A percentile compares a stretch with the other conserved stretches of the same genome.
phyloP scores from a whole-genome alignment of 2,329 filamentous ascomycete genomes.

The Laburnicola sp. region DNA sequence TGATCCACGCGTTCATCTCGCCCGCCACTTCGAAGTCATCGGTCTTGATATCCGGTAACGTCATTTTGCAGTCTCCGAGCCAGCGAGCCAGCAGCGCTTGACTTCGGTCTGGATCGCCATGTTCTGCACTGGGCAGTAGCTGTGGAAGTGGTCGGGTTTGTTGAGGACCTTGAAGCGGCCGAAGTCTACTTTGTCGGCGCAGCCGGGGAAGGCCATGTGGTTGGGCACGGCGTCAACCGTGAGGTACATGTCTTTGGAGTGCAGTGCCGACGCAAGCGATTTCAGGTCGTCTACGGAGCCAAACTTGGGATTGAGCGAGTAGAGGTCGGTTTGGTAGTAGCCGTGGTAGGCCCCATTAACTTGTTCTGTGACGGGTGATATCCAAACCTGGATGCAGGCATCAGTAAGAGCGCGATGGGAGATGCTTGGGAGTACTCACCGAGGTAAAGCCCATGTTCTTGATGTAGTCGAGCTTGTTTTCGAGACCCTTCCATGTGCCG shows the following conservation, averaged over 20 bases:
- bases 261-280: constrained; percentile 47
- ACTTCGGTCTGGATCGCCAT: constrained; percentile 19
- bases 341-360: constrained; percentile 51
- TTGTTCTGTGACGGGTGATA: constrained; percentile 34
- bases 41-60: constrained; percentile 23
- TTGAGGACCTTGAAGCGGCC: constrained; percentile 10
- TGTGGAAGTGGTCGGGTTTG: constrained; percentile 12
- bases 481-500: constrained; percentile 51
- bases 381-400: constrained; percentile 38
- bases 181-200: constrained; percentile 16
- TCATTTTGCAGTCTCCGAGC: constrained; percentile 21
- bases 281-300: constrained; percentile 49
- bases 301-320: constrained; percentile 50
- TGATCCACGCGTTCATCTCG: constrained; percentile 15
- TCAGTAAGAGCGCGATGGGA: background rate
- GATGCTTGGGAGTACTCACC: background rate
- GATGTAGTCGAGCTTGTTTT: constrained; percentile 52
- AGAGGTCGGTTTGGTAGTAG: constrained; percentile 51
- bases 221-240: constrained; percentile 55
- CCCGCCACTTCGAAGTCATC: constrained; percentile 10
- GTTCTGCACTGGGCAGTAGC: constrained; percentile 11
- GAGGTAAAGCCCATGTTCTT: constrained; percentile 53
- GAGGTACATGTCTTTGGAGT: constrained; percentile 44
- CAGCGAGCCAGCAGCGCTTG: constrained; percentile 22
- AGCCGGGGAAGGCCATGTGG: constrained; percentile 32